phyloP scores from a whole-genome alignment of 2,329 filamentous ascomycete species.

The Cladosporium colombiae region DNA sequence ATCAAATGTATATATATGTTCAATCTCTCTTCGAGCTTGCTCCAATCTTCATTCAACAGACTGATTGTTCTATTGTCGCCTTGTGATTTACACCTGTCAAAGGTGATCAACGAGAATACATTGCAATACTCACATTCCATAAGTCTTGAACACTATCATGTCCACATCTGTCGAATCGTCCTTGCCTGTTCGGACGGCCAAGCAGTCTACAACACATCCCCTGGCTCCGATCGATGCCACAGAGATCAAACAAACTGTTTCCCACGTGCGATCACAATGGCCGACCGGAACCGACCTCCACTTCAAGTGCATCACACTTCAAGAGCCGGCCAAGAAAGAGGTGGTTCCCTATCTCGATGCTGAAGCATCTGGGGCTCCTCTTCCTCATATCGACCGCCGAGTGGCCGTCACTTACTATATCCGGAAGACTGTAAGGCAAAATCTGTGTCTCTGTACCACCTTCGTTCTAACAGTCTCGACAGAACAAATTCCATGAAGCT shows the following conservation, averaged over 20 bases:
- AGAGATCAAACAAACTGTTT: constrained; percentile 57
- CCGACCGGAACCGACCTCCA: constrained; percentile 57
- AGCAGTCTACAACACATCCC: constrained; percentile 49
- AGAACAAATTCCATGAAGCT: constrained; percentile 63
- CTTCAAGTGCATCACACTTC: constrained; percentile 63
- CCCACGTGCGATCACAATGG: constrained; percentile 56
- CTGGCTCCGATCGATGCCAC: constrained; percentile 59
- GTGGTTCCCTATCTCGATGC: constrained; percentile 36
- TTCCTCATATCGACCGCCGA: constrained; percentile 50
- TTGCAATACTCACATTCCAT: not conserved
- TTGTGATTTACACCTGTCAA: not conserved
- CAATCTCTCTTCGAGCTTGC: not conserved
- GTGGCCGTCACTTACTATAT: constrained; percentile 56
- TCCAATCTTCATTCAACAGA: not conserved
- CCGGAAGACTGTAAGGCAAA: constrained; percentile 53
- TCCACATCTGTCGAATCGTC: constrained; percentile 22
- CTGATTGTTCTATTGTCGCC: not conserved
- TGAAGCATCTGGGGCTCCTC: constrained; percentile 39
- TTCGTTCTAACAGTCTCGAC: not conserved
- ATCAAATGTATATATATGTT: not conserved
- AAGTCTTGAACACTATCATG: not conserved
- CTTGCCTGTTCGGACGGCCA: constrained; percentile 30
- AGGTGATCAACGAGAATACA: not conserved
- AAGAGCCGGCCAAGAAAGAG: constrained; percentile 39
- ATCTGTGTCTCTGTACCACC: not conserved